phyloP scores from a whole-genome alignment of 768 basidiomycete genomes.

The Boletus vinaceobasis region DNA sequence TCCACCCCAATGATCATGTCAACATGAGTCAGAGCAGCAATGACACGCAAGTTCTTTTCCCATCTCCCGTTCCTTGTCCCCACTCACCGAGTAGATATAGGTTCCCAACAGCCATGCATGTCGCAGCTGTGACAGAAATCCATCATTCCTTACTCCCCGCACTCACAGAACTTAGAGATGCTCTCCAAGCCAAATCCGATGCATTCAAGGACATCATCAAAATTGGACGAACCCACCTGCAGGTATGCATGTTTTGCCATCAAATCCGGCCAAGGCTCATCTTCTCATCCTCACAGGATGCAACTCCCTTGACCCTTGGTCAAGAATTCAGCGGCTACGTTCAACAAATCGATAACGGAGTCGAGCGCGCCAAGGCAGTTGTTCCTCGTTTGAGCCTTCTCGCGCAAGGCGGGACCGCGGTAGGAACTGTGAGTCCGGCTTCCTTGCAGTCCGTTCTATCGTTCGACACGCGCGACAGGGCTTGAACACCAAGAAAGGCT shows the following conservation, averaged over 20 bases:
- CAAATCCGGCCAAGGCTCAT: not conserved
- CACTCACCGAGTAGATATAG: constrained; percentile 37
- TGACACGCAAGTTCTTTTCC: constrained; percentile 69
- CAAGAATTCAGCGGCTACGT: constrained; percentile 99
- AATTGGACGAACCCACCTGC: constrained; percentile 96
- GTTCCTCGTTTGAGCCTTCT: constrained; percentile 84
- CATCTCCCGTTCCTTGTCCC: not conserved
- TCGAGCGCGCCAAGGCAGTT: constrained; percentile 75
- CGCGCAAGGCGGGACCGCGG: constrained; percentile 98
- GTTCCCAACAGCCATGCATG: constrained; percentile 99
- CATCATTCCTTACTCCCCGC: constrained; percentile 78
- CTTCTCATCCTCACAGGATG: constrained; percentile 57
- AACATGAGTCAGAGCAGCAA: constrained; percentile 99
- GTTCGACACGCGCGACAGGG: constrained; percentile 51
- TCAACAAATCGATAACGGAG: constrained; percentile 88
- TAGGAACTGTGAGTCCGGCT: constrained; percentile 75
- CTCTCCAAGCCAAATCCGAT: constrained; percentile 77
- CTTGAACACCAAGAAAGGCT: constrained; percentile 94
- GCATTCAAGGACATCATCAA: constrained; percentile 92
- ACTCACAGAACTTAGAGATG: constrained; percentile 76
- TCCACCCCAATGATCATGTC: constrained; percentile 99
- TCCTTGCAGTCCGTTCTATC: not conserved
- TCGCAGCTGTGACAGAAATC: constrained; percentile 92
- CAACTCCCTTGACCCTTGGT: constrained; percentile 94
- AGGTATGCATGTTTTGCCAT: constrained; percentile 39